phyloP scores from a whole-genome alignment of 257 asterid species.

The Nicotiana undulata region DNA sequence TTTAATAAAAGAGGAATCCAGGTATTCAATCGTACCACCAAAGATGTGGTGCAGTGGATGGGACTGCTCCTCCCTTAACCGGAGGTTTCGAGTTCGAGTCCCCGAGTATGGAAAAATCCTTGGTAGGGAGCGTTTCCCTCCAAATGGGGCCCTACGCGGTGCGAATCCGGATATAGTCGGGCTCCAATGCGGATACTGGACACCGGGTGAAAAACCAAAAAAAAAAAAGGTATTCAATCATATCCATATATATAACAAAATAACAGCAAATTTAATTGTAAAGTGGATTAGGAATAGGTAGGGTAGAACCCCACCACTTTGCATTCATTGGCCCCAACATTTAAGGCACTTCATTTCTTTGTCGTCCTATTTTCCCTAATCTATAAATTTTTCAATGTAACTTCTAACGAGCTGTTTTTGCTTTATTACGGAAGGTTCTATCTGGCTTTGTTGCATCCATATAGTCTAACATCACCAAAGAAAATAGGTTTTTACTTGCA shows the following conservation, averaged over 20 bases:
- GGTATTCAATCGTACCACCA: neutral
- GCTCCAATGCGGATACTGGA: too few relatives aligned
- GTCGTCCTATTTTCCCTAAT: neutral
- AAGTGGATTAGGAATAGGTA: neutral
- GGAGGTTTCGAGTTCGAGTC: too few relatives aligned
- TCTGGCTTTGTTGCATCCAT: neutral
- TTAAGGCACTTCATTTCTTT: neutral
- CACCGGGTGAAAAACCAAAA: too few relatives aligned
- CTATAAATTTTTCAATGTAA: neutral
- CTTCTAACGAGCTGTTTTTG: neutral
- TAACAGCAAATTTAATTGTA: neutral
- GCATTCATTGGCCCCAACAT: slow-evolving; percentile 4
- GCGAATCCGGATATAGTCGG: too few relatives aligned
- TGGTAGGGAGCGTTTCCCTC: too few relatives aligned
- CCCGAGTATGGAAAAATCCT: too few relatives aligned
- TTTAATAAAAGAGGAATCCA: neutral
- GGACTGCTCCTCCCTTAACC: too few relatives aligned
- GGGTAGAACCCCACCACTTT: neutral
- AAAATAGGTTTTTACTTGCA: neutral
- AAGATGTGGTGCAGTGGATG: too few relatives aligned
- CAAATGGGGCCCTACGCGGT: too few relatives aligned
- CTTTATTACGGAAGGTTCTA: neutral
- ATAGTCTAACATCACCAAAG: neutral
- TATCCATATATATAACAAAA: neutral
- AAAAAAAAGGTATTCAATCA: neutral